Conservation (phyloP, 139 green algal genomes). For the Astrephomene gubernaculifera region DNA sequence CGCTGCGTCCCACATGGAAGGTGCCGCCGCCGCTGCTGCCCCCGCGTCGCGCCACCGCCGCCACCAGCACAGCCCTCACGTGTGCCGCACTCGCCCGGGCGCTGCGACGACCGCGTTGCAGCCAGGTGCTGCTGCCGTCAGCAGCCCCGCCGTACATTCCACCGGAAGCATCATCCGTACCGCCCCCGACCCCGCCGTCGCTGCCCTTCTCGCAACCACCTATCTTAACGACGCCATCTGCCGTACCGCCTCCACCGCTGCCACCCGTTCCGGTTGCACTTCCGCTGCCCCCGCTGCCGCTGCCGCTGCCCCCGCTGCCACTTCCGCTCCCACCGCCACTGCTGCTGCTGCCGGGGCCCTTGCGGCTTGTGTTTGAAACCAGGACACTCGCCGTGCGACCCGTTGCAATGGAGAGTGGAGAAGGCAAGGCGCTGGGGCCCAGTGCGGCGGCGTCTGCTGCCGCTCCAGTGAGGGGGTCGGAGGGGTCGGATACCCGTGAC, state of each 20-base stretch:
- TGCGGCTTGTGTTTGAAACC: neutral
- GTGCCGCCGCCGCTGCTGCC: too few relatives aligned
- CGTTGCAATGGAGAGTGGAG: neutral
- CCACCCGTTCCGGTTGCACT: neutral
- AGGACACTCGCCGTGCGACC: neutral
- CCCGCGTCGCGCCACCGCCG: neutral
- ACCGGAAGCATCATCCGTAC: neutral
- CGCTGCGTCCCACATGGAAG: too few relatives aligned
- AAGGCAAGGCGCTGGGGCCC: neutral
- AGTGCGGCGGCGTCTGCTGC: neutral
- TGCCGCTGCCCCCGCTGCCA: slow-evolving; percentile 4
- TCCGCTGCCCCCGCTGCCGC: neutral
- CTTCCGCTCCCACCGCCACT: neutral
- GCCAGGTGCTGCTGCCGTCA: neutral
- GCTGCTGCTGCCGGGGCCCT: neutral
- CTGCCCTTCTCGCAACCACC: neutral
- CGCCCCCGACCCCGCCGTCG: neutral
- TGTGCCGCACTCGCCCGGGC: neutral
- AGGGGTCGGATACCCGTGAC: neutral
- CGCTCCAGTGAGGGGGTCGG: neutral
- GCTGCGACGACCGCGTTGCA: neutral
- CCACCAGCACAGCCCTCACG: neutral
- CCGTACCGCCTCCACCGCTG: neutral
- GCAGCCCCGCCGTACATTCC: neutral
- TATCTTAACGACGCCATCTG: neutral